Conservation (phyloP, 768 basidiomycete genomes). For the Pleurotus sapidus region DNA sequence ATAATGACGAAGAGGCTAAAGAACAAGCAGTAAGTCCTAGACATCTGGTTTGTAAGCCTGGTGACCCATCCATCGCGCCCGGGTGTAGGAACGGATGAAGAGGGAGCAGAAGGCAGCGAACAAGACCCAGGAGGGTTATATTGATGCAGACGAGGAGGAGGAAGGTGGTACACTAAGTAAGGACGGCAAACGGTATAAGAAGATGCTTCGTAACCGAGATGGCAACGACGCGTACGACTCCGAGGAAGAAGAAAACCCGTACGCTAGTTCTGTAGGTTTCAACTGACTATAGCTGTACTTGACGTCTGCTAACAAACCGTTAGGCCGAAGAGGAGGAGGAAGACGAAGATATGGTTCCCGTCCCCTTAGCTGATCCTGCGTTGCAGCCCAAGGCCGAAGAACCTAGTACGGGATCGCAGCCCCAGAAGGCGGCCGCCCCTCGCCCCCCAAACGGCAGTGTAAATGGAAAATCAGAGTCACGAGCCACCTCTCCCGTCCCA, state of each 20-base stretch:
- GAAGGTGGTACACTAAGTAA: conserved; percentile 56
- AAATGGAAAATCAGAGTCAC: conserved; percentile 38
- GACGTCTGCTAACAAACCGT: not conserved
- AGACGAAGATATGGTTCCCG: conserved; percentile 46
- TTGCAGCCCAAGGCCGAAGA: conserved; percentile 37
- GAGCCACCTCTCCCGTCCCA: conserved; percentile 54
- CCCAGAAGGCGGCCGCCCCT: conserved; percentile 33
- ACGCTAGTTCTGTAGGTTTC: conserved; percentile 66
- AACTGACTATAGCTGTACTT: not conserved
- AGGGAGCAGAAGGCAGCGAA: conserved; percentile 79
- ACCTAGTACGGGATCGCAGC: conserved; percentile 40
- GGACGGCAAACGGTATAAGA: conserved; percentile 80
- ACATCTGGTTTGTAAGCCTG: not conserved
- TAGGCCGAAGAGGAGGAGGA: conserved; percentile 76
- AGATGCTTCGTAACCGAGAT: conserved; percentile 80
- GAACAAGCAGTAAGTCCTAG: conserved; percentile 62
- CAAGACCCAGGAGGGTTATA: conserved; percentile 63
- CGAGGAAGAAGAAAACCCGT: conserved; percentile 83
- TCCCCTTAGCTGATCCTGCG: conserved; percentile 34
- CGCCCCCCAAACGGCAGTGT: conserved; percentile 23
- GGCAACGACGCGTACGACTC: conserved; percentile 81
- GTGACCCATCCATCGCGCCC: conserved; percentile 11
- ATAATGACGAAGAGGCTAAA: conserved; percentile 83
- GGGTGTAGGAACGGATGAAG: conserved; percentile 72
- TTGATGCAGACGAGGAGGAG: conserved; percentile 73